A percentile compares a stretch with the other conserved stretches of the same genome.
phyloP scores from a whole-genome alignment of 1,139 yeast species.

The Suhomyces choctaworum region DNA sequence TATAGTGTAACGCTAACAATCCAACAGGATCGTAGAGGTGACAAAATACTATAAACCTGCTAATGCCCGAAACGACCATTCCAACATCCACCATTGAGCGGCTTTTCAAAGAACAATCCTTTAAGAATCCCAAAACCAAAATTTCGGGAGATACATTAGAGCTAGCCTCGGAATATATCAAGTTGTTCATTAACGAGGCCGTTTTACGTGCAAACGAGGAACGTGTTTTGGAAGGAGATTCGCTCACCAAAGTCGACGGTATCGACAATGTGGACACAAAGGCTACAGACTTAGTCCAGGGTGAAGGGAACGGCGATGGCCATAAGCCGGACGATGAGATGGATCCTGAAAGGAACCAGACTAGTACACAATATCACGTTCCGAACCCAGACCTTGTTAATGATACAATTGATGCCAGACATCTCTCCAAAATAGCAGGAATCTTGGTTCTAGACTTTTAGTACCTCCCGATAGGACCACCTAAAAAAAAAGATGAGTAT shows the following conservation, averaged over 20 bases:
- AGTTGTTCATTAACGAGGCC: conserved; percentile 64
- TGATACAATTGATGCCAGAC: conserved; percentile 51
- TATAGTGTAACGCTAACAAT: too few relatives aligned
- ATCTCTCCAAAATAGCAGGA: conserved; percentile 55
- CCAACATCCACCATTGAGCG: conserved; percentile 55
- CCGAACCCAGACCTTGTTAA: conserved; percentile 21
- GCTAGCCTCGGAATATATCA: conserved; percentile 56
- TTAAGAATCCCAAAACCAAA: conserved; percentile 47
- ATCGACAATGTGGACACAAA: conserved; percentile 28
- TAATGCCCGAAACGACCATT: conserved; percentile 8
- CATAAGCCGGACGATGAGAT: conserved; percentile 14
- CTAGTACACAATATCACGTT: conserved; percentile 23
- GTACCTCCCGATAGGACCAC: too few relatives aligned
- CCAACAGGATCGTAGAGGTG: too few relatives aligned
- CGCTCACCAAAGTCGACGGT: conserved; percentile 30
- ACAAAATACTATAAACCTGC: too few relatives aligned
- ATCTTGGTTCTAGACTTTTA: conserved; percentile 57
- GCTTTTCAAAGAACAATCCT: conserved; percentile 53
- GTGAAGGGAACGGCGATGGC: conserved; percentile 12
- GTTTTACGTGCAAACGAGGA: conserved; percentile 60
- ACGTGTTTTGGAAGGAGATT: conserved; percentile 35
- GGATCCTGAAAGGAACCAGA: conserved; percentile 19
- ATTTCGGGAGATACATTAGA: conserved; percentile 52
- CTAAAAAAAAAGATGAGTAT: too few relatives aligned
- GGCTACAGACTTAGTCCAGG: conserved; percentile 2